Evolutionary conservation across 176 grass and related monocot genomes (phyloP).

Genomic region (Dendrocalamus sinicus): DNA sequence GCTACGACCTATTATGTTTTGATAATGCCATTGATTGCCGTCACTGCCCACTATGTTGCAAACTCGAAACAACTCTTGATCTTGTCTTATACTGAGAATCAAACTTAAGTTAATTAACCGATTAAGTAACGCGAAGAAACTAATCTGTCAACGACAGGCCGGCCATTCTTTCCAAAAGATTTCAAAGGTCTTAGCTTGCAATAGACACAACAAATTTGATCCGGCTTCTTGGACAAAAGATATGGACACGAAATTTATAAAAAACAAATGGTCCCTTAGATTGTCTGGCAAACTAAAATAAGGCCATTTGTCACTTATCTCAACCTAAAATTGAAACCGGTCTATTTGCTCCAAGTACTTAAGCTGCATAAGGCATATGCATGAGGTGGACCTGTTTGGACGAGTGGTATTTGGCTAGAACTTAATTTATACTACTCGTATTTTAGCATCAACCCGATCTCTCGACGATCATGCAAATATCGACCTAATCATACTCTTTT

Average conservation of each 20-base stretch:
- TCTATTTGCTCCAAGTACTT: not conserved
- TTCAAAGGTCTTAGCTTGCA: constrained; percentile 40
- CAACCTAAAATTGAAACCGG: not conserved
- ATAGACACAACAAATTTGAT: constrained; percentile 32
- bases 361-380: not conserved
- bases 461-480: constrained; percentile 28
- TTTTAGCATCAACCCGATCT: constrained; percentile 6
- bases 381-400: not conserved
- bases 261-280: not conserved
- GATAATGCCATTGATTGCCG: constrained; percentile 7
- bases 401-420: not conserved
- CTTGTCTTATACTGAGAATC: constrained; percentile 15
- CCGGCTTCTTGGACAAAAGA: constrained; percentile 43
- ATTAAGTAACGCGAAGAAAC: not conserved
- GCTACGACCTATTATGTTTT: constrained; percentile 13
- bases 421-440: not conserved
- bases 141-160: constrained; percentile 43
- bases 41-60: constrained; percentile 43
- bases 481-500: constrained; percentile 16
- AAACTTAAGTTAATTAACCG: not conserved
- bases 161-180: constrained; percentile 34
- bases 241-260: constrained; percentile 25
- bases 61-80: constrained; percentile 42
- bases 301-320: constrained; percentile 34
- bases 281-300: constrained; percentile 10